Conservation (phyloP, 2,329 filamentous ascomycete genomes). For the Xylariaceae sp. region DNA sequence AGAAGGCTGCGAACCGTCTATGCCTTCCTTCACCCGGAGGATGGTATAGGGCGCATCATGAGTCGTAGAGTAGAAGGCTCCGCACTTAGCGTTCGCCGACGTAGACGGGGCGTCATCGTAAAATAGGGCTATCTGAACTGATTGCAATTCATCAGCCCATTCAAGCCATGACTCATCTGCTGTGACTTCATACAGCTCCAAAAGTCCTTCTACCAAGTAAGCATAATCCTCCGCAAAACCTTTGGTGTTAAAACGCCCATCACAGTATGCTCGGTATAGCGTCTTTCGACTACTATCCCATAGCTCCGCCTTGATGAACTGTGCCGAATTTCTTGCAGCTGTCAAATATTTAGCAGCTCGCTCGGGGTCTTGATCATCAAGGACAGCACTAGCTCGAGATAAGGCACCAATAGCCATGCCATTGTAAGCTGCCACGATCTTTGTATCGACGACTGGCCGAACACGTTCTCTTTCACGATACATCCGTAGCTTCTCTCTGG, state of each 20-base stretch:
- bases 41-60: slow-evolving; percentile 71
- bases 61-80: slow-evolving; percentile 77
- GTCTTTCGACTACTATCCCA: slow-evolving; percentile 69
- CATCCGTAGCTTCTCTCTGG: slow-evolving; percentile 70
- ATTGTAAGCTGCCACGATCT: slow-evolving; percentile 87
- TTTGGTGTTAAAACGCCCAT: slow-evolving; percentile 67
- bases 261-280: slow-evolving; percentile 77
- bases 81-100: slow-evolving; percentile 50
- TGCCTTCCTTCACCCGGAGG: slow-evolving; percentile 90
- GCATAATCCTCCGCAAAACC: slow-evolving; percentile 96
- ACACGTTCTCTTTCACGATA: slow-evolving; percentile 78
- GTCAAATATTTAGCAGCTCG: slow-evolving; percentile 60
- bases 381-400: slow-evolving; percentile 73
- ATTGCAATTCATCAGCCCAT: slow-evolving; percentile 83
- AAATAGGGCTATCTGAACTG: slow-evolving; percentile 77
- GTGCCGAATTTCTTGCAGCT: slow-evolving; percentile 71
- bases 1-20: slow-evolving; percentile 90
- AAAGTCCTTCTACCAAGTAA: slow-evolving; percentile 80
- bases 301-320: slow-evolving; percentile 75
- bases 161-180: slow-evolving; percentile 76
- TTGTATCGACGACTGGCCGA: slow-evolving; percentile 82
- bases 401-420: slow-evolving; percentile 85
- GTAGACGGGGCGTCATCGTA: slow-evolving; percentile 63
- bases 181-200: slow-evolving; percentile 85
- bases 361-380: slow-evolving; percentile 63